Percentiles rank a stretch among this genome's conserved stretches.
Evolutionary conservation across 2,329 filamentous ascomycete genomes (phyloP).

Genomic region (Thielaviopsis musarum): DNA sequence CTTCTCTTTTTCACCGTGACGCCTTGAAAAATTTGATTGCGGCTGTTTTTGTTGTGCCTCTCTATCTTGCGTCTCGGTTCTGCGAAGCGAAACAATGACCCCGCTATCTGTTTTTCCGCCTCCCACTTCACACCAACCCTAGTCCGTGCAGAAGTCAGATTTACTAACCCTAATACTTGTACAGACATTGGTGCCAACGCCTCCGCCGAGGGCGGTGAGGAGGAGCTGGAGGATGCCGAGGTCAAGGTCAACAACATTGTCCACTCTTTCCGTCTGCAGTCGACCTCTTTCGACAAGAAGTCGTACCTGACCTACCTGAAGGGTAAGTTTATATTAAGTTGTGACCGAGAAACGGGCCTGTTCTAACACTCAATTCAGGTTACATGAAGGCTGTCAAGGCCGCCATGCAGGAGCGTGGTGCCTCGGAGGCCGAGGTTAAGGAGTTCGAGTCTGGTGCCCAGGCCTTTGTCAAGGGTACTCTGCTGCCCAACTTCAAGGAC

Average conservation of each 20-base stretch:
- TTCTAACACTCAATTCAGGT: conserved; percentile 25
- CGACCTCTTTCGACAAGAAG: conserved; percentile 76
- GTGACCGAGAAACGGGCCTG: no score
- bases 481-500: conserved; percentile 80
- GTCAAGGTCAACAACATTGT: conserved; percentile 84
- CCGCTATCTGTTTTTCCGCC: no score
- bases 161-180: neutral
- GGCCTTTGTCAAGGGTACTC: conserved; percentile 63
- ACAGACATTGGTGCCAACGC: conserved; percentile 87
- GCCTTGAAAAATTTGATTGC: no score
- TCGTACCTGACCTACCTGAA: conserved; percentile 70
- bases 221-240: conserved; percentile 51
- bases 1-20: neutral
- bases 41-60: neutral
- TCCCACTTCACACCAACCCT: no score
- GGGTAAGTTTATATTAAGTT: conserved; percentile 33
- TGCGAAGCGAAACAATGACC: neutral
- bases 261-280: conserved; percentile 76
- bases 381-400: conserved; percentile 88
- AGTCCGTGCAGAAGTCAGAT: neutral
- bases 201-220: conserved; percentile 77
- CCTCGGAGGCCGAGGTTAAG: conserved; percentile 48
- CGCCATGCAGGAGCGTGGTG: conserved; percentile 44
- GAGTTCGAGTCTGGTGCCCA: conserved; percentile 65
- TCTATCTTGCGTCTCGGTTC: neutral